Conservation (phyloP, 306 rosid species). For the Rosa rugosa region DNA sequence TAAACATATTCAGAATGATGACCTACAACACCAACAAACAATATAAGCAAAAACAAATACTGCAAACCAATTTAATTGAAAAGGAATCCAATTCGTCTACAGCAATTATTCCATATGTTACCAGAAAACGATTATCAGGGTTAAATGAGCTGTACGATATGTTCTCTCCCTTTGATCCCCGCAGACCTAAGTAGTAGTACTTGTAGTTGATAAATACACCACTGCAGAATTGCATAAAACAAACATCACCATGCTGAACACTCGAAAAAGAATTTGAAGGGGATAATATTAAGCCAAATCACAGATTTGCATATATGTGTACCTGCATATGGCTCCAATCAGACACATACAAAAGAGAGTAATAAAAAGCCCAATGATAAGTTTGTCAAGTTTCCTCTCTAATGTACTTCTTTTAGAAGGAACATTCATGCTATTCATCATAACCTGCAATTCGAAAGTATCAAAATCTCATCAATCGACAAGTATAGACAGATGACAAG, state of each 20-base stretch:
- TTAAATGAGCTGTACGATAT: constrained; percentile 43
- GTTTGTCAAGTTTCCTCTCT: constrained; percentile 97
- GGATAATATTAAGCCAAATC: constrained; percentile 8
- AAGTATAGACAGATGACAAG: constrained; percentile 20
- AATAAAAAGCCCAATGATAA: constrained; percentile 72
- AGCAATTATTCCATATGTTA: constrained; percentile 38
- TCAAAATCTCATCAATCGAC: constrained; percentile 19
- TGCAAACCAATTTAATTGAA: background rate
- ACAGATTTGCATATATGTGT: constrained; percentile 26
- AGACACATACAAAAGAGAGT: constrained; percentile 78
- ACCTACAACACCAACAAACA: constrained; percentile 55
- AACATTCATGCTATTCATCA: constrained; percentile 98
- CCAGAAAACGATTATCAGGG: constrained; percentile 78
- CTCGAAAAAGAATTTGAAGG: background rate
- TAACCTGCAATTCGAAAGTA: constrained; percentile 61
- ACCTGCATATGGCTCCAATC: constrained; percentile 92
- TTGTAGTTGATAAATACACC: constrained; percentile 69
- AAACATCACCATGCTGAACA: constrained; percentile 16
- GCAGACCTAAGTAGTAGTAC: constrained; percentile 79
- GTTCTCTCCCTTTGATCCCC: constrained; percentile 4
- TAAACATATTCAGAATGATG: constrained; percentile 80
- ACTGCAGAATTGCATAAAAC: constrained; percentile 46
- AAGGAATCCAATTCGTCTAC: background rate
- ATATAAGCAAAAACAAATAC: constrained; percentile 27
- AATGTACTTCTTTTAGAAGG: constrained; percentile 98